phyloP scores from a whole-genome alignment of 1,284 basidiomycete species.

The Caloboletus firmus region DNA sequence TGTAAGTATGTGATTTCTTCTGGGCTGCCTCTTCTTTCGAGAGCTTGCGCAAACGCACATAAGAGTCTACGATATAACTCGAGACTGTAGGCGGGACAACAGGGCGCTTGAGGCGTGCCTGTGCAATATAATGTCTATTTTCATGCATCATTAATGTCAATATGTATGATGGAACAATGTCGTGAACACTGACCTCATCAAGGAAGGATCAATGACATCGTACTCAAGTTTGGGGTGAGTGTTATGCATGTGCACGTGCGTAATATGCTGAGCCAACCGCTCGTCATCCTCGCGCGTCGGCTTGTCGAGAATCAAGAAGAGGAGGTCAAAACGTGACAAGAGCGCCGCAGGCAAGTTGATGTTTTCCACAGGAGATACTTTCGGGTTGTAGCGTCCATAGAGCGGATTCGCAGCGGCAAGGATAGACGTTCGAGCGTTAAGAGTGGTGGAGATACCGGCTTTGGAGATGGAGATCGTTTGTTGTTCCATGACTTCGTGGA shows the following conservation, averaged over 20 bases:
- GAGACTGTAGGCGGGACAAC: constrained; percentile 86
- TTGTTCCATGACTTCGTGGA: constrained; percentile 99
- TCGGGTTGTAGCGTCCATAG: constrained; percentile 97
- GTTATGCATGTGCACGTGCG: constrained; percentile 97
- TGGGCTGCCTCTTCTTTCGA: constrained; percentile 90
- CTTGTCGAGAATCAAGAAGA: constrained; percentile 97
- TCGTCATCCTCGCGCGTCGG: constrained; percentile 95
- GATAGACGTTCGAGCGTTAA: constrained; percentile 98
- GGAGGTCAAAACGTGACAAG: constrained; percentile 92
- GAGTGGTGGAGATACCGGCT: constrained; percentile 97
- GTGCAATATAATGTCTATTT: constrained; percentile 89
- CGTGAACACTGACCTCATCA: constrained; percentile 72
- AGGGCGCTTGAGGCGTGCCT: constrained; percentile 87
- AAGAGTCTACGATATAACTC: constrained; percentile 92
- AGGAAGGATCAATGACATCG: constrained; percentile 79
- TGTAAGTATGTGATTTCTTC: constrained; percentile 90
- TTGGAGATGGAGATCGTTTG: constrained; percentile 99
- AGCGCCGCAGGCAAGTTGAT: constrained; percentile 98
- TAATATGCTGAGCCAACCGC: constrained; percentile 94
- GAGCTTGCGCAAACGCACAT: constrained; percentile 91
- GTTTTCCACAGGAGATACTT: constrained; percentile 97
- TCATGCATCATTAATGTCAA: constrained; percentile 10
- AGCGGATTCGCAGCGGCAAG: constrained; percentile 98
- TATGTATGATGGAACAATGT: not conserved
- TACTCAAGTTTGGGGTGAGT: constrained; percentile 83